These are phyloP conservation scores for Vicia sativa DNA, from an alignment of 306 rosid species.

Conservation along the genomic window DNA sequence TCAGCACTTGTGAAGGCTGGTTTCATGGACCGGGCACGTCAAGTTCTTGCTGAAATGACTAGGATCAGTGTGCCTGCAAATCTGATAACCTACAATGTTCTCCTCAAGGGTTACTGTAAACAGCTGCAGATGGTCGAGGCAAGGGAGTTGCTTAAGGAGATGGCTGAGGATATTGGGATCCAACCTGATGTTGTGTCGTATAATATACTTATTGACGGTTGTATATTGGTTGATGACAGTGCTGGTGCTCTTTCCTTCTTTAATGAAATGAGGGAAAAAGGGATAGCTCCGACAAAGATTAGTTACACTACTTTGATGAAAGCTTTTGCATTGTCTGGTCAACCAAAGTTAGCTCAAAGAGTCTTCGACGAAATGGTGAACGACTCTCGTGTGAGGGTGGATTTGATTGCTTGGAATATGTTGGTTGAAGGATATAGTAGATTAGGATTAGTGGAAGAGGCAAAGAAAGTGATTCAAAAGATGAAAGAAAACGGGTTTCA, in stretches of 20 bases:
- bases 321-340: too few species aligned
- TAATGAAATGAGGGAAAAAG: conserved; percentile 92
- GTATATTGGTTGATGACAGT: conserved; percentile 85
- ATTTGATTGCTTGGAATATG: too few species aligned
- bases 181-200: conserved; percentile 93
- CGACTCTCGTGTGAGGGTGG: too few species aligned
- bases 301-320: too few species aligned
- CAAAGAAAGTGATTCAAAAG: too few species aligned
- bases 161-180: conserved; percentile 73
- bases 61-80: conserved; percentile 78
- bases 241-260: conserved; percentile 86
- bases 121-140: conserved; percentile 77
- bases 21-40: conserved; percentile 81
- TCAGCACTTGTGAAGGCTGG: conserved; percentile 81
- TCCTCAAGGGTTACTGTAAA: conserved; percentile 87
- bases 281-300: conserved; percentile 98
- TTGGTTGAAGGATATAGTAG: too few species aligned
- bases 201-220: conserved; percentile 96
- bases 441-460: too few species aligned
- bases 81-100: conserved; percentile 79
- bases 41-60: conserved; percentile 88
- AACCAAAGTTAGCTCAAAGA: too few species aligned
- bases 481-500: too few species aligned
- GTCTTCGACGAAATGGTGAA: too few species aligned
- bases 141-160: conserved; percentile 75